Evolutionary conservation across 1,284 basidiomycete species (phyloP), one percentile per base, ranked within the genome.

Genomic region (Cystobasidium slooffiae): DNA sequence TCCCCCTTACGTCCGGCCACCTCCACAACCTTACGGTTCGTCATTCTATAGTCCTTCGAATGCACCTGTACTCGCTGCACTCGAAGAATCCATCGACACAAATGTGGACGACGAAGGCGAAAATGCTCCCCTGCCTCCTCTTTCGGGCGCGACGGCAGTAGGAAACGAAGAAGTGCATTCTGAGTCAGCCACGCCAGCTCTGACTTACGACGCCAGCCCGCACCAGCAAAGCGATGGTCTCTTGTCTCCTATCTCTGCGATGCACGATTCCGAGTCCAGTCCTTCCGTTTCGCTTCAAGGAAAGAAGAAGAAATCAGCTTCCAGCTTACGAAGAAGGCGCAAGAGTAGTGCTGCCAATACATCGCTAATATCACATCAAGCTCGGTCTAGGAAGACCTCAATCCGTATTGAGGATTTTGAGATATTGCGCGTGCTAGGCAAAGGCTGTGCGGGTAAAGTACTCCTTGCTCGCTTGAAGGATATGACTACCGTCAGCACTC

Each of bases 391-490:
- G 12, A 66, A 53, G 20, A 18, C 64, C 12, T 66, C 64, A 8
- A 37, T 72, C 18, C 16, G 61, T 58, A 86, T 98, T 75, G 88
- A 93, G 78, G 94, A 97, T 83, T 97, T 97, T 82, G 93, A 97
- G 84, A 92, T 97, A 87, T 90, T 97, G 86, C 88, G 93, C 31
- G 95, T 97, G 20, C 85, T 98, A 7, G 95, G 95, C 16, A 97
- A 95, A 84, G 96, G 95, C 0, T 97, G 94, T 80, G 94, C 95
- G 1, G 95, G 94, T 64, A 95, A 96, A 83, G 93, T 95, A 12
- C 84, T 96, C 58, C 87, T 96, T 68, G 93, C 95, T 68, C 87
- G 88, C 79, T 89, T 94, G 81, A 90, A 90, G 82, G 84, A 84
- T 14, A 31, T n/a, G 14, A 63, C 64, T 49, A 24, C 39, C 1